Evolutionary conservation across 371 early-diverging fungal species (phyloP).

Genomic region (Saksenaea vasiformis): DNA sequence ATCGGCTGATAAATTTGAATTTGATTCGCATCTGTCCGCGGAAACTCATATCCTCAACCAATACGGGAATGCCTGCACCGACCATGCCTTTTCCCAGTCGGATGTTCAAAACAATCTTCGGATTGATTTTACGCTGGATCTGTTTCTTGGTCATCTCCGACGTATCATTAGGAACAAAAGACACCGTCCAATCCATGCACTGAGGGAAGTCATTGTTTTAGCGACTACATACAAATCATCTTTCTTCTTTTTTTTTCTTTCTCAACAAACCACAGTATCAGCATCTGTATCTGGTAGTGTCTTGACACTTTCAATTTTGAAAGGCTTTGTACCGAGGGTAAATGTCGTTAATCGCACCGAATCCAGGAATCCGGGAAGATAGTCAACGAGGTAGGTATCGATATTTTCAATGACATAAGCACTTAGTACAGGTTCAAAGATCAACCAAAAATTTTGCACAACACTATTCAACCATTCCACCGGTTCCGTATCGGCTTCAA

Average conservation of each 20-base stretch:
- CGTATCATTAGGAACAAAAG: conserved; percentile 83
- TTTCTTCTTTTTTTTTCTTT: conserved; percentile 13
- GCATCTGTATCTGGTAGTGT: conserved; percentile 74
- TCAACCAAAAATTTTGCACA: conserved; percentile 88
- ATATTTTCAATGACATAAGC: conserved; percentile 75
- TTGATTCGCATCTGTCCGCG: conserved; percentile 81
- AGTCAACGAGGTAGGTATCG: conserved; percentile 76
- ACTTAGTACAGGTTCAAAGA: conserved; percentile 92
- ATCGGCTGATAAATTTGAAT: conserved; percentile 82
- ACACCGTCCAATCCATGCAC: conserved; percentile 92
- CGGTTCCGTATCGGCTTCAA: conserved; percentile 75
- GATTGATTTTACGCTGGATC: conserved; percentile 75
- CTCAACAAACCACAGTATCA: conserved; percentile 72
- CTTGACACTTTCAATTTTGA: conserved; percentile 88
- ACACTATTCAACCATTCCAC: conserved; percentile 99
- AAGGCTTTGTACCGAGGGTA: conserved; percentile 96
- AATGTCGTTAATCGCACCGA: conserved; percentile 92
- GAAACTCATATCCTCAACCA: conserved; percentile 93
- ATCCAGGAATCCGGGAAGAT: conserved; percentile 88
- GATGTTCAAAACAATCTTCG: conserved; percentile 89
- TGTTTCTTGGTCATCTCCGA: conserved; percentile 68
- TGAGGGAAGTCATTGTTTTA: conserved; percentile 17
- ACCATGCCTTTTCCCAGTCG: conserved; percentile 88
- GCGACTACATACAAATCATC: background rate
- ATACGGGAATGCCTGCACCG: conserved; percentile 92